phyloP scores from a whole-genome alignment of 2,329 filamentous ascomycete species.

The Paradendryphiella salina region DNA sequence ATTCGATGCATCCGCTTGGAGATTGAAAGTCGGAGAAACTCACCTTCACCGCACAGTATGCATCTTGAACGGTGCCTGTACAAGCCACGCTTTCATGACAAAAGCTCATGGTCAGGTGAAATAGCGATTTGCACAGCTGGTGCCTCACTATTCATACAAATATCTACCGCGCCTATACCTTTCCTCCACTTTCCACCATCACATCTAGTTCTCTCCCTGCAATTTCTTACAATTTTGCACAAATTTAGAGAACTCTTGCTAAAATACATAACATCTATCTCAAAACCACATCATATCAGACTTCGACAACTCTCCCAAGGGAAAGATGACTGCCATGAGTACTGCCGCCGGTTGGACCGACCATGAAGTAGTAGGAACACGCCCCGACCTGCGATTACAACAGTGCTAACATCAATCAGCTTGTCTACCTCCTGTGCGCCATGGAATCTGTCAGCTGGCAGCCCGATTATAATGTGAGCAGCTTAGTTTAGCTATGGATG shows the following conservation, averaged over 20 bases:
- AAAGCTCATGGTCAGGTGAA: neutral
- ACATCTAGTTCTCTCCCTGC: too few relatives aligned
- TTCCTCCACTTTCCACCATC: neutral
- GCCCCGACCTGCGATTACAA: neutral
- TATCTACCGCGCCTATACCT: neutral
- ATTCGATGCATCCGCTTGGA: neutral
- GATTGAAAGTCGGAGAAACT: neutral
- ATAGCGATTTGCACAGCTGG: too few relatives aligned
- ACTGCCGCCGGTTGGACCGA: too few relatives aligned
- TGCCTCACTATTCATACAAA: neutral
- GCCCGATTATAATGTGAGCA: slow-evolving; percentile 21
- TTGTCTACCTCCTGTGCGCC: slow-evolving; percentile 17
- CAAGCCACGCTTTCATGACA: neutral
- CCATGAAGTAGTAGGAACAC: neutral
- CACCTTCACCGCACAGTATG: neutral
- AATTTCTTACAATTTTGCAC: too few relatives aligned
- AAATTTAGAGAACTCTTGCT: too few relatives aligned
- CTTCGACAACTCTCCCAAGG: neutral
- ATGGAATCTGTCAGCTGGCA: slow-evolving; percentile 11
- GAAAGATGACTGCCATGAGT: too few relatives aligned
- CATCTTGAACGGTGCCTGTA: neutral
- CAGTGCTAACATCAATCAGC: slow-evolving; percentile 14
- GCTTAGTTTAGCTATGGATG: too few relatives aligned
- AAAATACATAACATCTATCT: neutral
- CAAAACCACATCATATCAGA: neutral